Evolutionary conservation across 2,329 filamentous ascomycete genomes (phyloP).

Genomic region (Plectosphaerella sp.): DNA sequence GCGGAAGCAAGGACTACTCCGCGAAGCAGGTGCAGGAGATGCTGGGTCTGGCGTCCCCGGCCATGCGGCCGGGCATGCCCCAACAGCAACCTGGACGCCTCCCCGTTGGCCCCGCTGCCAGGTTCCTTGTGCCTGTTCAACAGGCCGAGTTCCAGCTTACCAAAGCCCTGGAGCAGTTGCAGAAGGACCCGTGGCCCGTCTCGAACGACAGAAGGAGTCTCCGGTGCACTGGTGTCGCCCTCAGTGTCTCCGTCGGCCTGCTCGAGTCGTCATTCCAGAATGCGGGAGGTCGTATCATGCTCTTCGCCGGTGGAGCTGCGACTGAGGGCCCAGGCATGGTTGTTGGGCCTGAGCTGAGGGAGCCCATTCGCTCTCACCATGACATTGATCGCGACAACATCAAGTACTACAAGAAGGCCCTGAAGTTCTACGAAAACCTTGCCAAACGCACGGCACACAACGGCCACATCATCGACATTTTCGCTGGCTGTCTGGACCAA

Average conservation of each 20-base stretch:
- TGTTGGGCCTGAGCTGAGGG: conserved; percentile 89
- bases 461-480: conserved; percentile 95
- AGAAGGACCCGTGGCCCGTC: conserved; percentile 97
- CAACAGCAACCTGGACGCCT: conserved; percentile 71
- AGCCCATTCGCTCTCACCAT: conserved; percentile 96
- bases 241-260: conserved; percentile 88
- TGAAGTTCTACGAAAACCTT: conserved; percentile 96
- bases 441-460: conserved; percentile 95
- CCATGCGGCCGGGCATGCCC: conserved; percentile 69
- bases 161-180: conserved; percentile 89
- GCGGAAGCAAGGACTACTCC: conserved; percentile 96
- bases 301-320: conserved; percentile 90
- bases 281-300: conserved; percentile 90
- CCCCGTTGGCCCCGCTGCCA: conserved; percentile 74
- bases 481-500: conserved; percentile 94
- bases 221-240: conserved; percentile 91
- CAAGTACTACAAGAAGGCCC: conserved; percentile 98
- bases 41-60: conserved; percentile 75
- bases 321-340: conserved; percentile 97
- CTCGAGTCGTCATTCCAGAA: conserved; percentile 96
- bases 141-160: conserved; percentile 97
- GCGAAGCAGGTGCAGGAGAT: conserved; percentile 99
- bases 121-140: conserved; percentile 90
- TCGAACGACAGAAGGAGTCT: conserved; percentile 87
- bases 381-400: conserved; percentile 98